A percentile compares a stretch with the other conserved stretches of the same genome.
Conservation (phyloP, 108 stramenopile species). For the Skeletonema grethae region DNA sequence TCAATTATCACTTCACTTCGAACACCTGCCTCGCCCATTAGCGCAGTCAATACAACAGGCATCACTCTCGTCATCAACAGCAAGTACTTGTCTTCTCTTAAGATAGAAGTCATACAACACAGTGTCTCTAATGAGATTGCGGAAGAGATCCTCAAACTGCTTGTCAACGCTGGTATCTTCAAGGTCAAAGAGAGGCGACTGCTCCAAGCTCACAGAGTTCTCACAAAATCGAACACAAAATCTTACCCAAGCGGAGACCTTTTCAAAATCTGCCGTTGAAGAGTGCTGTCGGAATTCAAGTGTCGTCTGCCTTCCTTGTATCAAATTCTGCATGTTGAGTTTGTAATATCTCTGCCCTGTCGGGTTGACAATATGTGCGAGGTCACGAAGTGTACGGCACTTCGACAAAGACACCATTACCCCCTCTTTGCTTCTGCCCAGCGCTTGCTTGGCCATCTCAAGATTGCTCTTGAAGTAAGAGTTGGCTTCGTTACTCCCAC, state of each 20-base stretch:
- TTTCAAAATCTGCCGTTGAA: slow-evolving; percentile 6
- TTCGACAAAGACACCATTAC: not conserved
- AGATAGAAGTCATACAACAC: slow-evolving; percentile 1
- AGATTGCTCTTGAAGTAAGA: slow-evolving; percentile 20
- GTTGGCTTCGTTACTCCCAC: slow-evolving; percentile 10
- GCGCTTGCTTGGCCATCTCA: slow-evolving; percentile 5
- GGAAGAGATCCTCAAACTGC: slow-evolving; percentile 22
- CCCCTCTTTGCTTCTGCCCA: slow-evolving; percentile 7
- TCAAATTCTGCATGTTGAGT: slow-evolving; percentile 26
- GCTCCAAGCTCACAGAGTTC: slow-evolving; percentile 21
- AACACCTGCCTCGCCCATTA: not conserved
- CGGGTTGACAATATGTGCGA: slow-evolving; percentile 14
- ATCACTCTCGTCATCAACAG: slow-evolving; percentile 5
- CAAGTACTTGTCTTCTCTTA: slow-evolving; percentile 2
- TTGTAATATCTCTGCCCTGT: slow-evolving; percentile 24
- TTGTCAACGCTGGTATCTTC: slow-evolving; percentile 6
- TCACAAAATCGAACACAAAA: slow-evolving; percentile 19
- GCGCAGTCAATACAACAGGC: slow-evolving; percentile 5
- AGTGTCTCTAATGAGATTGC: not conserved
- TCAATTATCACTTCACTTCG: not conserved
- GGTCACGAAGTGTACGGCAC: not conserved
- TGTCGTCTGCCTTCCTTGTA: slow-evolving; percentile 15
- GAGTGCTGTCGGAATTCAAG: slow-evolving; percentile 37
- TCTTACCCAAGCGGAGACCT: slow-evolving; percentile 18
- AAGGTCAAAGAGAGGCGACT: not conserved